phyloP scores from a whole-genome alignment of 345 rosid species.

The Euphorbia pulcherrima region DNA sequence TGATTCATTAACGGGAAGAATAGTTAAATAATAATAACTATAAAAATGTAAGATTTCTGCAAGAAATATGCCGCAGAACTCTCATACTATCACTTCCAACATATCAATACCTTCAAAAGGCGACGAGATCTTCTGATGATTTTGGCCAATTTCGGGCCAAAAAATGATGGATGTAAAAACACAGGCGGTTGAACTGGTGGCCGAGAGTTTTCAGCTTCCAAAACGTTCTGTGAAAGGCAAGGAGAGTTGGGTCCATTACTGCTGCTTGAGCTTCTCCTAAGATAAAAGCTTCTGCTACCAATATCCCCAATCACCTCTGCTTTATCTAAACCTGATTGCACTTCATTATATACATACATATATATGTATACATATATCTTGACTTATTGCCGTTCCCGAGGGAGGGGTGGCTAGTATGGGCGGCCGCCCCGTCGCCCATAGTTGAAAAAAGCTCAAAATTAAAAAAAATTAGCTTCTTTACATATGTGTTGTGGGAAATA shows the following conservation, averaged over 20 bases:
- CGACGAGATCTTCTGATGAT: conserved; percentile 47
- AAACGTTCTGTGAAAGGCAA: conserved; percentile 19
- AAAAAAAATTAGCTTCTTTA: no score
- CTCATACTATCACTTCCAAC: conserved; percentile 37
- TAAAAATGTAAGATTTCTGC: conserved; percentile 8
- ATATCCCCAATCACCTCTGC: conserved; percentile 52
- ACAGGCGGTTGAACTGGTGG: no score
- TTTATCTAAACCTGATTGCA: conserved; percentile 63
- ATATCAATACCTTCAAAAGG: conserved; percentile 59
- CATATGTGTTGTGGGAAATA: no score
- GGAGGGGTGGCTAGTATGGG: no score
- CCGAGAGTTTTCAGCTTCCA: conserved; percentile 15
- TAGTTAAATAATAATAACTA: background rate
- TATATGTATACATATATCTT: no score
- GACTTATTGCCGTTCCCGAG: no score
- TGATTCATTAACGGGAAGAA: background rate
- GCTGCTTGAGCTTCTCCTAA: conserved; percentile 42
- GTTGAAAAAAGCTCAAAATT: no score
- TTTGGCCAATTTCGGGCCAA: conserved; percentile 47
- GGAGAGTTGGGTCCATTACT: conserved; percentile 20
- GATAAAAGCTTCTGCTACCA: conserved; percentile 68
- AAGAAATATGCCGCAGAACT: conserved; percentile 15
- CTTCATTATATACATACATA: no score
- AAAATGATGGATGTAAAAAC: conserved; percentile 35
- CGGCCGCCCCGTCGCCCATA: no score